Conservation (phyloP, 768 basidiomycete genomes). For the Tricholoma sp. region DNA sequence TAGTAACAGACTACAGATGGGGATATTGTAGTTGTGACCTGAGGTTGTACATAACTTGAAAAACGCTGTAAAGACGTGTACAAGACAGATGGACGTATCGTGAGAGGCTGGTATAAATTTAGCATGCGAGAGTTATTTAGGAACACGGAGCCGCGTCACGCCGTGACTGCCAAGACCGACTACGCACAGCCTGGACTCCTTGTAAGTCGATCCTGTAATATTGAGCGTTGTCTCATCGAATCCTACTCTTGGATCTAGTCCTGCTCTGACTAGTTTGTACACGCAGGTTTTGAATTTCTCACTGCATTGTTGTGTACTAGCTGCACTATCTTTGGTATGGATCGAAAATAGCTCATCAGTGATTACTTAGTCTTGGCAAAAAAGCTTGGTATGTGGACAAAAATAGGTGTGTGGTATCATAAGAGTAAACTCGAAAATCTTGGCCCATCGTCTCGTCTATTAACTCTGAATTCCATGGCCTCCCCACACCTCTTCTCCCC, state of each 20-base stretch:
- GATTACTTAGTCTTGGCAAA: conserved; percentile 37
- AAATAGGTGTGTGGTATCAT: conserved; percentile 40
- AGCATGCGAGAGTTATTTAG: conserved; percentile 28
- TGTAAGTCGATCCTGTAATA: not conserved
- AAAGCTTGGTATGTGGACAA: conserved; percentile 38
- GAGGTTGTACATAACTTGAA: too few species aligned
- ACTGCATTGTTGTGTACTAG: not conserved
- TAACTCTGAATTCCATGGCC: conserved; percentile 31
- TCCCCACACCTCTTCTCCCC: conserved; percentile 19
- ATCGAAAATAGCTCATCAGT: conserved; percentile 34
- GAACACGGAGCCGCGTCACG: conserved; percentile 21
- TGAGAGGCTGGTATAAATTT: conserved; percentile 11
- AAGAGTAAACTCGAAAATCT: conserved; percentile 36
- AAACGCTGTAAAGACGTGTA: not conserved
- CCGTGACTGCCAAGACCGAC: not conserved
- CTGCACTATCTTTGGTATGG: conserved; percentile 7
- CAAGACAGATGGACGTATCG: not conserved
- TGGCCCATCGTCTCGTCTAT: conserved; percentile 31
- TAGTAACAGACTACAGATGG: not conserved
- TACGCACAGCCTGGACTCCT: not conserved
- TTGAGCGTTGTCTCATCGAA: not conserved
- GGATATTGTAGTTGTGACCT: too few species aligned
- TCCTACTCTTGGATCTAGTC: not conserved
- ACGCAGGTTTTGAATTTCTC: too few species aligned
- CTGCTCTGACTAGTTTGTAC: not conserved